Percentiles rank a stretch among this genome's conserved stretches.
Evolutionary conservation across 192 early-diverging fungal species (phyloP).

Genomic region (Umbelopsis ramanniana): DNA sequence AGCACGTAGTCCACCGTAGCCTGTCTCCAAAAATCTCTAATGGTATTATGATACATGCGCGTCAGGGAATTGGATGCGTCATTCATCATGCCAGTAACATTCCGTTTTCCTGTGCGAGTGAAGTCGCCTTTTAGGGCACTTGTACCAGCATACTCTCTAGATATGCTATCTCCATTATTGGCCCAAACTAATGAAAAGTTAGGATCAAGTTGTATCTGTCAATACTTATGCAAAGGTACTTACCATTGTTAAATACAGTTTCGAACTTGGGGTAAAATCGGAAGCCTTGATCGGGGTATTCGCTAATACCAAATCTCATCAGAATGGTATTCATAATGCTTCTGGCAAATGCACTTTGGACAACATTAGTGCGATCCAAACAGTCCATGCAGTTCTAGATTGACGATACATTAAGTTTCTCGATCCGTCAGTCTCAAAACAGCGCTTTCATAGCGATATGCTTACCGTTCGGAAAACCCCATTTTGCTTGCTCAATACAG

Average conservation of each 20-base stretch:
- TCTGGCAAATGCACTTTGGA: conserved; percentile 69
- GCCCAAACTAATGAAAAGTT: conserved; percentile 62
- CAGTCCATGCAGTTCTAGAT: conserved; percentile 95
- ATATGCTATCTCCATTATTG: conserved; percentile 81
- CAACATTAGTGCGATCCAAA: conserved; percentile 95
- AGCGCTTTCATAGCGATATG: background rate
- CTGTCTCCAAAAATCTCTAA: conserved; percentile 75
- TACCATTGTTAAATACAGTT: conserved; percentile 61
- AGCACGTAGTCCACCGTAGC: conserved; percentile 60
- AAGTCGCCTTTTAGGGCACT: conserved; percentile 81
- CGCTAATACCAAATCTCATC: conserved; percentile 67
- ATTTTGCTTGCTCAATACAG: conserved; percentile 25
- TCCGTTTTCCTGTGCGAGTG: conserved; percentile 76
- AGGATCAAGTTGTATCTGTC: background rate
- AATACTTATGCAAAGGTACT: background rate
- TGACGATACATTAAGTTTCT: background rate
- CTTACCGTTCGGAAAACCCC: conserved; percentile 54
- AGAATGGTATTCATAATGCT: conserved; percentile 68
- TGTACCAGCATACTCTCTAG: conserved; percentile 78
- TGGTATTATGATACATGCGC: conserved; percentile 73
- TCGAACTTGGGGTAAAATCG: conserved; percentile 68
- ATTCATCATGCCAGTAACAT: conserved; percentile 72
- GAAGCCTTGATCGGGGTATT: conserved; percentile 67
- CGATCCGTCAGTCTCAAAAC: background rate
- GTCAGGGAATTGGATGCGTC: conserved; percentile 80